These are phyloP conservation scores for Adenanthera pavonina DNA, from an alignment of 306 rosid genomes.

Conservation along the genomic window DNA sequence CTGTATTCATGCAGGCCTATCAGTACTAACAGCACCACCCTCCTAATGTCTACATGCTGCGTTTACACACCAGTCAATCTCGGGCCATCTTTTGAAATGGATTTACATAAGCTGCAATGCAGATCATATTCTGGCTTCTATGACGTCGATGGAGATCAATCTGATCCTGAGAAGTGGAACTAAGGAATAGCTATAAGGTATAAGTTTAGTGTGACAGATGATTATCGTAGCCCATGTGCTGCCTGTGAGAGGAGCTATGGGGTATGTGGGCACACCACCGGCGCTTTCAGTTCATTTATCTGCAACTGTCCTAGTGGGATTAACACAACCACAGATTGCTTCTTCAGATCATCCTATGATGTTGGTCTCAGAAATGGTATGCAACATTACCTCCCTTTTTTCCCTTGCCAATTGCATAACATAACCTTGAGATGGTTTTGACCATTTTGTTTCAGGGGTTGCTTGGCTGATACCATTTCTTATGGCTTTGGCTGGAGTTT, in stretches of 20 bases:
- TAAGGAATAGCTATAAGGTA: slow-evolving; percentile 79
- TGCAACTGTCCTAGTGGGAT: slow-evolving; percentile 84
- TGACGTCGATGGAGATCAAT: slow-evolving; percentile 66
- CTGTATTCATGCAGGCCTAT: slow-evolving; percentile 68
- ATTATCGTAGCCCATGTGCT: slow-evolving; percentile 64
- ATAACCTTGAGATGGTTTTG: slow-evolving; percentile 28
- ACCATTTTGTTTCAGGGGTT: slow-evolving; percentile 48
- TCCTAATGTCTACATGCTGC: slow-evolving; percentile 70
- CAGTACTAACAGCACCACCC: slow-evolving; percentile 44
- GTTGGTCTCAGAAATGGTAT: slow-evolving; percentile 58
- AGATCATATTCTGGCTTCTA: slow-evolving; percentile 76
- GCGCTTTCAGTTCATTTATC: slow-evolving; percentile 55
- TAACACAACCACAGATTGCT: slow-evolving; percentile 70
- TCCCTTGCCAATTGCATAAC: not conserved
- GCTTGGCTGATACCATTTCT: slow-evolving; percentile 46
- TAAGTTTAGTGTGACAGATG: slow-evolving; percentile 69
- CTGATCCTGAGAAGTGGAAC: slow-evolving; percentile 77
- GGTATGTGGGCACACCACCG: slow-evolving; percentile 64
- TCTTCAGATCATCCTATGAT: slow-evolving; percentile 52
- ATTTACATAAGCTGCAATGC: slow-evolving; percentile 72
- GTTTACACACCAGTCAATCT: slow-evolving; percentile 79
- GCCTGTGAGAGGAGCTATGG: slow-evolving; percentile 74
- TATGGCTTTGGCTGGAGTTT: slow-evolving; percentile 46
- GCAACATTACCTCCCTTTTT: not conserved
- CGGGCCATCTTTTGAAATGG: slow-evolving; percentile 75